Evolutionary conservation across 2,329 filamentous ascomycete genomes (phyloP), one percentile per base, ranked within the genome.

Genomic region (Hymenoscyphus albidus): DNA sequence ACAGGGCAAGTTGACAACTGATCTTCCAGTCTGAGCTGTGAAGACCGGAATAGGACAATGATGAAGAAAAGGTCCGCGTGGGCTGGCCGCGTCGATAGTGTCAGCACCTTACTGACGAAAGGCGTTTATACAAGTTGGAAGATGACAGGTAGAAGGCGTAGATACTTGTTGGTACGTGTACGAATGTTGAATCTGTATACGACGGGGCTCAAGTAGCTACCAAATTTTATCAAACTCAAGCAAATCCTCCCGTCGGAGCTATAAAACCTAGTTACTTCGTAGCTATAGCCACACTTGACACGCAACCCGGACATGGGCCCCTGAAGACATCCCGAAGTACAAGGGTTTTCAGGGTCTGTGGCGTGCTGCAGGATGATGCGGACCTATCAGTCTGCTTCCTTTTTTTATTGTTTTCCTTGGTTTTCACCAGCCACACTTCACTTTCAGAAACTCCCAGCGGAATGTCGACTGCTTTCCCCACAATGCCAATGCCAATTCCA

Each of bases 271-370:
- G 22, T 22, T 22, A 22, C 22, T 22, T 22, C 22, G 22, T 22
- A 35, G 9, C 35, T 35, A 35, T 35, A 35, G 35, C 35, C 35
- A 35, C 35, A 35, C 5, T 35, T 35, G 35, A 35, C 35, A 35
- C 35, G 35, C 35, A 35, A 35, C 35, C 35, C 35, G 35, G 35
- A 6, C 35, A 35, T 35, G 35, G 35, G 9, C 35, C 35, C 35
- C 35, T 35, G 35, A 35, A 35, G n/a, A 12, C 18, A 12, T 22
- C n/a, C 18, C 7, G n/a, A 51, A 51, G n/a, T 18, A 51, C 44
- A 51, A 18, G 44, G 44, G 18, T 51, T 22, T 51, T 51, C 44
- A 51, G 44, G 44, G 44, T 51, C 44, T 51, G 44, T 51, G 44
- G 44, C 44, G n/a, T 51, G 44, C 22, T 48, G 10, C 13, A n/a